A percentile compares a stretch with the other conserved stretches of the same genome.
These are phyloP conservation scores for Aureobasidium namibiae DNA, from an alignment of 2,329 filamentous ascomycete species.

Conservation along the genomic window DNA sequence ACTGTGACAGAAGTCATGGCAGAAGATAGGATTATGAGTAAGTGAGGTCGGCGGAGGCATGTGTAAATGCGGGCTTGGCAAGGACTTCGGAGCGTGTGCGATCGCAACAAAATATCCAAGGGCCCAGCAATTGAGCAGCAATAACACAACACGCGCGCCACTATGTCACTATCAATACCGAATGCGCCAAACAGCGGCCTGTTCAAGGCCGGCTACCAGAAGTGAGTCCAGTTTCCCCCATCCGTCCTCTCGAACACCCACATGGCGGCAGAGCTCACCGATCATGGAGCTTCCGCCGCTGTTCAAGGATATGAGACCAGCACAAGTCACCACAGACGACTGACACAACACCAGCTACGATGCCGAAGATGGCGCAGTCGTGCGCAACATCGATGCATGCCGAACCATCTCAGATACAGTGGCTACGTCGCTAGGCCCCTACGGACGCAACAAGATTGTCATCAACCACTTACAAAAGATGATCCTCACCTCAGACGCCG, in stretches of 20 bases:
- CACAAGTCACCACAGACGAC: slow-evolving; percentile 11
- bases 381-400: slow-evolving; percentile 98
- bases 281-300: slow-evolving; percentile 11
- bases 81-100: neutral
- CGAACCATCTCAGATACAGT: slow-evolving; percentile 92
- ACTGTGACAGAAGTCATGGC: neutral
- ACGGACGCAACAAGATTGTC: slow-evolving; percentile 98
- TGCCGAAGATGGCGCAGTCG: slow-evolving; percentile 94
- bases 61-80: neutral
- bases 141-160: neutral
- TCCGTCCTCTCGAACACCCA: neutral
- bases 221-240: slow-evolving; percentile 47
- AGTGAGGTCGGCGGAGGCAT: neutral
- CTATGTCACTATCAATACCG: slow-evolving; percentile 94
- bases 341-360: slow-evolving; percentile 66
- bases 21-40: no score
- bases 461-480: slow-evolving; percentile 99
- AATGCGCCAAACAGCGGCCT: slow-evolving; percentile 86
- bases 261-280: neutral
- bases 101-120: slow-evolving; percentile 6
- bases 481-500: slow-evolving; percentile 96
- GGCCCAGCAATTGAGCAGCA: neutral
- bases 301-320: slow-evolving; percentile 18
- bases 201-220: slow-evolving; percentile 95
- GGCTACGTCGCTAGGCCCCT: slow-evolving; percentile 91